phyloP scores from a whole-genome alignment of 2,329 filamentous ascomycete genomes.

The Colletotrichum noveboracense region DNA sequence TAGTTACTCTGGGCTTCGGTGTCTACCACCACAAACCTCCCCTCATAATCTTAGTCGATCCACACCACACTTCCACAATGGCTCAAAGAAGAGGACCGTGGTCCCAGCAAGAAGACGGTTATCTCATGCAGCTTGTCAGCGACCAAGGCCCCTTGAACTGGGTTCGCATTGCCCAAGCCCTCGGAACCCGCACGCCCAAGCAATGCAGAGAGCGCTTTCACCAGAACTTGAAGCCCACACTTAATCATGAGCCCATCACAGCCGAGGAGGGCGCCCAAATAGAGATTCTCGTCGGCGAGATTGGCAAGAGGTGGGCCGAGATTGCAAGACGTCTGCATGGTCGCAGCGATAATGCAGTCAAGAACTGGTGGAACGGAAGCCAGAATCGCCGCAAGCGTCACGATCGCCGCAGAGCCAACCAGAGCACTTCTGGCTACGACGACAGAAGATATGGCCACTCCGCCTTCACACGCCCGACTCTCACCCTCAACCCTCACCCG shows the following conservation, averaged over 20 bases:
- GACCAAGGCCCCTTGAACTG: slow-evolving; percentile 83
- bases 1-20: background rate
- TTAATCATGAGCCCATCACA: slow-evolving; percentile 78
- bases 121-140: slow-evolving; percentile 73
- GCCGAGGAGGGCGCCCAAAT: slow-evolving; percentile 75
- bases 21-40: background rate
- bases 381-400: slow-evolving; percentile 77
- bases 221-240: slow-evolving; percentile 83
- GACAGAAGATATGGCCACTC: slow-evolving; percentile 6
- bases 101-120: slow-evolving; percentile 77
- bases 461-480: slow-evolving; percentile 26
- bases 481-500: slow-evolving; percentile 31
- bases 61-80: background rate
- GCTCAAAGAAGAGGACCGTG: slow-evolving; percentile 72
- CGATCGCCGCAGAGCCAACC: slow-evolving; percentile 40
- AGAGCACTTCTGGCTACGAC: slow-evolving; percentile 27
- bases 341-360: slow-evolving; percentile 92
- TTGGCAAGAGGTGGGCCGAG: slow-evolving; percentile 92
- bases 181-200: slow-evolving; percentile 84
- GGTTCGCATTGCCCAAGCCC: slow-evolving; percentile 81
- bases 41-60: background rate
- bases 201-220: slow-evolving; percentile 95
- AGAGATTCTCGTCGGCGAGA: slow-evolving; percentile 75
- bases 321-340: slow-evolving; percentile 83
- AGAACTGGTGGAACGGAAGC: slow-evolving; percentile 98